phyloP scores from a whole-genome alignment of 257 asterid species.

The Lithospermum erythrorhizon region DNA sequence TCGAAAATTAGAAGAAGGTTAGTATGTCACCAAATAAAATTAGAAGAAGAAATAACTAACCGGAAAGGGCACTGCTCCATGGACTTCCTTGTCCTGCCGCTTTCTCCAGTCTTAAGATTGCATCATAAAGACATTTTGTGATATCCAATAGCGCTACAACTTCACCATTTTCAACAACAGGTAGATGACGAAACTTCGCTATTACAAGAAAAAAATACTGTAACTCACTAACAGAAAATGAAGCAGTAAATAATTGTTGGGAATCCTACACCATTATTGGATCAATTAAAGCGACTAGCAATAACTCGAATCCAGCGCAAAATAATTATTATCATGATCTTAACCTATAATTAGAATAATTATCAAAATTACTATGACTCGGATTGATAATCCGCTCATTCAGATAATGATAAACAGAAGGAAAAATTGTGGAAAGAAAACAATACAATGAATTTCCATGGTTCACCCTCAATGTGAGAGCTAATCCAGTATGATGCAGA shows the following conservation, averaged over 20 bases:
- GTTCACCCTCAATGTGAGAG: too few relatives aligned
- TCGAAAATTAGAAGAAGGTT: background rate
- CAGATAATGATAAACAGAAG: too few relatives aligned
- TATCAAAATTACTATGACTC: too few relatives aligned
- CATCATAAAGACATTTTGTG: constrained; percentile 93
- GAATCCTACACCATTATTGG: too few relatives aligned
- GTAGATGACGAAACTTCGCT: constrained; percentile 96
- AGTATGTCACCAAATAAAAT: background rate
- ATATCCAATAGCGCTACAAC: constrained; percentile 88
- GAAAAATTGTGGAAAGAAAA: too few relatives aligned
- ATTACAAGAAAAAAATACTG: constrained; percentile 11
- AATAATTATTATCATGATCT: too few relatives aligned
- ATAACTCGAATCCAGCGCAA: too few relatives aligned
- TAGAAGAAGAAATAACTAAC: constrained; percentile 27
- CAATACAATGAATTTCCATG: too few relatives aligned
- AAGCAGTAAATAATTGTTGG: background rate
- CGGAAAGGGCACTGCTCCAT: constrained; percentile 68
- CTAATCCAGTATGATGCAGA: too few relatives aligned
- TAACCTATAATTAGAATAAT: too few relatives aligned
- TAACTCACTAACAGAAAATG: background rate
- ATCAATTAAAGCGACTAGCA: too few relatives aligned
- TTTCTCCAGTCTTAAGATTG: constrained; percentile 96
- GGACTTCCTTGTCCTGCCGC: constrained; percentile 97
- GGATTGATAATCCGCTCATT: too few relatives aligned
- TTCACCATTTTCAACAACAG: constrained; percentile 98